Percentiles rank a stretch among this genome's conserved stretches.
These are phyloP conservation scores for Phoma sp. DNA, from an alignment of 2,329 filamentous ascomycete species.

Conservation along the genomic window DNA sequence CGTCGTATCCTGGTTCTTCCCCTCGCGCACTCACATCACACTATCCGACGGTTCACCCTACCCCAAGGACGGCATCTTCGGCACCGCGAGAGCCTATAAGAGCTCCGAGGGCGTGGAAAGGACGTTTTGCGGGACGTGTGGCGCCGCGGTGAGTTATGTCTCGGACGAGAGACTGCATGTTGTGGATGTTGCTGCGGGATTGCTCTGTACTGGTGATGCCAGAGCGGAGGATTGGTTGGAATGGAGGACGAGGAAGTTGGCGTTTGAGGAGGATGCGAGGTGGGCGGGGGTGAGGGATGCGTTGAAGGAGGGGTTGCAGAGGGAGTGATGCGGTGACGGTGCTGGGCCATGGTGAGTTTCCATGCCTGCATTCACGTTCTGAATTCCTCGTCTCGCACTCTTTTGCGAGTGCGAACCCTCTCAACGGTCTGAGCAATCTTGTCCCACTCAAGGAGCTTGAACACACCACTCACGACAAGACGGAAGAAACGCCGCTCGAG, in stretches of 20 bases:
- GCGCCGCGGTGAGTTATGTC: slow-evolving; percentile 70
- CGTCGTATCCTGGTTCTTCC: slow-evolving; percentile 70
- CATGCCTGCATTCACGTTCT: not conserved
- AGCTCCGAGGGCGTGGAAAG: slow-evolving; percentile 63
- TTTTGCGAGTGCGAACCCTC: too few species aligned
- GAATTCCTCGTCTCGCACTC: too few species aligned
- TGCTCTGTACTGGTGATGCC: slow-evolving; percentile 58
- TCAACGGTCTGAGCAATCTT: too few species aligned
- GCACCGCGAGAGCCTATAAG: slow-evolving; percentile 59
- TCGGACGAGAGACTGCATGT: slow-evolving; percentile 52
- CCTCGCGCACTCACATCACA: slow-evolving; percentile 66
- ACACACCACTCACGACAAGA: not conserved
- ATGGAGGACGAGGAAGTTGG: slow-evolving; percentile 58
- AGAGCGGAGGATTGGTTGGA: slow-evolving; percentile 66
- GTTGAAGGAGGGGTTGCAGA: slow-evolving; percentile 6
- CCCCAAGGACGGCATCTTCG: slow-evolving; percentile 41
- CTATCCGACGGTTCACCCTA: slow-evolving; percentile 50
- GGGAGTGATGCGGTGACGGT: not conserved
- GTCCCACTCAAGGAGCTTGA: too few species aligned
- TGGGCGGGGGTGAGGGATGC: slow-evolving; percentile 11
- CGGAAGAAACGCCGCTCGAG: not conserved
- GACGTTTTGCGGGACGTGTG: slow-evolving; percentile 68
- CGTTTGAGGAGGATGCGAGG: slow-evolving; percentile 11
- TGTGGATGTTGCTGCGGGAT: slow-evolving; percentile 63
- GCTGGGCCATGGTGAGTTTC: not conserved